phyloP scores from a whole-genome alignment of 2,329 filamentous ascomycete genomes.

The Lasiodiplodia hormozganensis region DNA sequence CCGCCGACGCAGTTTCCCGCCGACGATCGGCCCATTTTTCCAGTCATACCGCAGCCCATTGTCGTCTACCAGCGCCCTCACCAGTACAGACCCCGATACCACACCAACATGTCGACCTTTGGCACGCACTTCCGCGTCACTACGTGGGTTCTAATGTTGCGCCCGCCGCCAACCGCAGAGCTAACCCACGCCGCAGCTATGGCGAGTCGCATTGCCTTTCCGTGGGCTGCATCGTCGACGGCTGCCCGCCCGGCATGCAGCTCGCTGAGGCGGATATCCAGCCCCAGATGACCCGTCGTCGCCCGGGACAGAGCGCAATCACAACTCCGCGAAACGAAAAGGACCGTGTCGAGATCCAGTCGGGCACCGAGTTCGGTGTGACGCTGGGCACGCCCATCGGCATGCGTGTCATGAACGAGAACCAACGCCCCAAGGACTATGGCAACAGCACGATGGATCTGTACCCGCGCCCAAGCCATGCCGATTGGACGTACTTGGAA shows the following conservation, averaged over 20 bases:
- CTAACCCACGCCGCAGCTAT: constrained; percentile 59
- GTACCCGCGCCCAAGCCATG: constrained; percentile 90
- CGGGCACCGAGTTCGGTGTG: constrained; percentile 86
- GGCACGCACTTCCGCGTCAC: constrained; percentile 82
- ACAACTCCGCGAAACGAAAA: constrained; percentile 94
- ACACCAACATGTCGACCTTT: constrained; percentile 78
- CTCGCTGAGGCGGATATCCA: constrained; percentile 89
- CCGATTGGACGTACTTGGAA: constrained; percentile 95
- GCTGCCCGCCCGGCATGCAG: constrained; percentile 84
- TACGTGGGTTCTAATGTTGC: constrained; percentile 64
- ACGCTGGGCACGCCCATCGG: constrained; percentile 91
- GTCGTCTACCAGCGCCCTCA: background rate
- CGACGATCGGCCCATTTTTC: constrained; percentile 26
- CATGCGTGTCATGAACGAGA: constrained; percentile 87
- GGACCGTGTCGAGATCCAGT: constrained; percentile 90
- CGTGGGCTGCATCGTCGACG: constrained; percentile 94
- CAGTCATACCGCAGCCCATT: constrained; percentile 20
- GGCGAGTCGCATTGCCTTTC: constrained; percentile 91
- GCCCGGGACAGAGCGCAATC: constrained; percentile 87
- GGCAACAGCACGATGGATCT: constrained; percentile 86
- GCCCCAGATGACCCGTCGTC: constrained; percentile 88
- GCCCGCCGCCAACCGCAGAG: background rate
- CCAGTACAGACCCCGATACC: background rate
- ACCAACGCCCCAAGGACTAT: constrained; percentile 92
- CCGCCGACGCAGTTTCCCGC: constrained; percentile 11